Evolutionary conservation across 2,329 filamentous ascomycete genomes (phyloP).

Genomic region (Verticillium longisporum): DNA sequence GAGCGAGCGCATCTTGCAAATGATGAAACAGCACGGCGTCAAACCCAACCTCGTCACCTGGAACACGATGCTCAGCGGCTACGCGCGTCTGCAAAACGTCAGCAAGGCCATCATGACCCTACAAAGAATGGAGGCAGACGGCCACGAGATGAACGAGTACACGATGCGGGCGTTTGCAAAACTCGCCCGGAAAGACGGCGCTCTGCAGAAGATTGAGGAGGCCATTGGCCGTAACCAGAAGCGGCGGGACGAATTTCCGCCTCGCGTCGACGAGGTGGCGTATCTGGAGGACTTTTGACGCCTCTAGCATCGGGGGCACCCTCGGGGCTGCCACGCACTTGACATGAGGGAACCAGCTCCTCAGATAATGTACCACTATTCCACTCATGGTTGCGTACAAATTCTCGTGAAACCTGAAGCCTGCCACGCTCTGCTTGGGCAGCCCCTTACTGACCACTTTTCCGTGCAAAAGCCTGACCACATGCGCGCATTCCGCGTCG

Average conservation of each 20-base stretch:
- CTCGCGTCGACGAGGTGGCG: neutral
- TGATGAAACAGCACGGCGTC: constrained; percentile 61
- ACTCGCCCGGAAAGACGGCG: constrained; percentile 29
- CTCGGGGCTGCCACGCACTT: too few relatives aligned
- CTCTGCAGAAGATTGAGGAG: constrained; percentile 32
- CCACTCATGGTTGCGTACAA: neutral
- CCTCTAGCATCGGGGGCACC: neutral
- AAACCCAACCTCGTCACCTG: constrained; percentile 62
- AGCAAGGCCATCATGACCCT: constrained; percentile 49
- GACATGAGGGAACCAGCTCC: neutral
- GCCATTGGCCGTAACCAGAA: neutral
- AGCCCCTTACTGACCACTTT: too few relatives aligned
- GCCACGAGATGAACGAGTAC: constrained; percentile 43
- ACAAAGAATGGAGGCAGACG: constrained; percentile 50
- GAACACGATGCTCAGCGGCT: constrained; percentile 64
- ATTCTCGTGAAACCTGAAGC: neutral
- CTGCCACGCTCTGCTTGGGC: too few relatives aligned
- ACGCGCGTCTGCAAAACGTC: constrained; percentile 53
- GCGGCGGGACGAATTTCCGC: neutral
- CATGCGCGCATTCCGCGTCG: too few relatives aligned
- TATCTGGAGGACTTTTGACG: neutral
- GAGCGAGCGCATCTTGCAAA: constrained; percentile 58
- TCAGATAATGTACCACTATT: neutral
- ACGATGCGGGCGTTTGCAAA: constrained; percentile 42
- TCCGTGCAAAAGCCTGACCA: too few relatives aligned